Conservation (phyloP, 2,329 filamentous ascomycete species). For the Aureobasidium lini region DNA sequence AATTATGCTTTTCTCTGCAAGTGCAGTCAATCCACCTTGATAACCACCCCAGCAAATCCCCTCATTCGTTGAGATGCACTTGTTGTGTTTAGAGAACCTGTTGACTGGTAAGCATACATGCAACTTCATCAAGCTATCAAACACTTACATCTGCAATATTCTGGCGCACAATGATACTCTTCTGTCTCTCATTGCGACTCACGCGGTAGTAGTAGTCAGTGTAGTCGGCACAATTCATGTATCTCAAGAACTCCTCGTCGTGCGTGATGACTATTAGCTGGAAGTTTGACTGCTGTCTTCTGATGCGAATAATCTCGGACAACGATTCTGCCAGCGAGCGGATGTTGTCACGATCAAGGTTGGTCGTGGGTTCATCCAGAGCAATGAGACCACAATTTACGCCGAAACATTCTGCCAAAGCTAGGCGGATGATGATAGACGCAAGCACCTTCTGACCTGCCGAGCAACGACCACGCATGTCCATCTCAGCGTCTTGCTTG, state of each 20-base stretch:
- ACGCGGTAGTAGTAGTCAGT: conserved; percentile 89
- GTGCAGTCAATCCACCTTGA: no score
- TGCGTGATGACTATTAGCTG: conserved; percentile 98
- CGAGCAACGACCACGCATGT: conserved; percentile 96
- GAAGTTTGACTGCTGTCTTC: conserved; percentile 85
- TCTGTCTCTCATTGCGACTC: conserved; percentile 72
- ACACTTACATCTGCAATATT: conserved; percentile 33
- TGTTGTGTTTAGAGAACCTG: background rate
- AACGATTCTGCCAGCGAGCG: conserved; percentile 76
- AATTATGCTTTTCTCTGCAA: background rate
- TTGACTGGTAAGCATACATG: background rate
- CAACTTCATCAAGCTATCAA: background rate
- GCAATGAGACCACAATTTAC: conserved; percentile 94
- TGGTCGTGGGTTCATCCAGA: conserved; percentile 95
- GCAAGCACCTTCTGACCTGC: conserved; percentile 95
- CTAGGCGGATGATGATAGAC: conserved; percentile 93
- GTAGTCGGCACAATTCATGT: conserved; percentile 92
- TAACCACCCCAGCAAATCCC: background rate
- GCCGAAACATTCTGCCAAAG: conserved; percentile 92
- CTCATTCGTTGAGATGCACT: background rate
- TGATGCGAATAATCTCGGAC: conserved; percentile 75
- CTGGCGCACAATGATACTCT: conserved; percentile 71
- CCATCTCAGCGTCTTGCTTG: conserved; percentile 95
- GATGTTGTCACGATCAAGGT: conserved; percentile 93
- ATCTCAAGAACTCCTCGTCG: conserved; percentile 88